Evolutionary conservation across 2,329 filamentous ascomycete genomes (phyloP).

Genomic region (Cercospora janseana): DNA sequence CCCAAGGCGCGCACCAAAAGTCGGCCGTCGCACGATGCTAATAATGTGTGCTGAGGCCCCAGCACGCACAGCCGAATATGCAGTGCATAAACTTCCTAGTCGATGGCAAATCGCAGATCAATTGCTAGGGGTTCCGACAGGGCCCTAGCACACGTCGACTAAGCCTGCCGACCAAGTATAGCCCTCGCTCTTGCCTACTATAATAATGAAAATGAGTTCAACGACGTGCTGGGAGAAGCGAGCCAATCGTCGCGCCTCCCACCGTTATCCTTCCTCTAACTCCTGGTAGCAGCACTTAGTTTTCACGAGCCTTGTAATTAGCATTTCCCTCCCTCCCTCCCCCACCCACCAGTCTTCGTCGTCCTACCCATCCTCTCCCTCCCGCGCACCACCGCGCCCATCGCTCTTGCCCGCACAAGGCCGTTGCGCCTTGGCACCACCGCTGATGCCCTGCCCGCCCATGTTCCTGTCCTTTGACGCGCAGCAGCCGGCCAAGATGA

Average conservation of each 20-base stretch:
- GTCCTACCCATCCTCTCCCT: background rate
- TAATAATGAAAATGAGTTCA: conserved; percentile 5
- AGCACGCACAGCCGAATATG: too few relatives aligned
- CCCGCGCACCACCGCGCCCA: background rate
- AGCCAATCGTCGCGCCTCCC: background rate
- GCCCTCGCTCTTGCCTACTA: background rate
- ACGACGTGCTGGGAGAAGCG: background rate
- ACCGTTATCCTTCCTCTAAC: background rate
- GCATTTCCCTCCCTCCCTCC: conserved; percentile 2
- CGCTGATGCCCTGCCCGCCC: background rate
- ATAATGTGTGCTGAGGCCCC: too few relatives aligned
- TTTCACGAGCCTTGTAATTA: background rate
- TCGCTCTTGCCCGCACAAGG: conserved; percentile 4
- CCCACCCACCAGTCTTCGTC: conserved; percentile 1
- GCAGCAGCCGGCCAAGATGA: conserved; percentile 14
- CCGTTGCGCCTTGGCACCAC: background rate
- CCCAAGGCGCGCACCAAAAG: too few relatives aligned
- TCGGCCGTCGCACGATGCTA: too few relatives aligned
- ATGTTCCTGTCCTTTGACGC: conserved; percentile 9
- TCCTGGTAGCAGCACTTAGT: conserved; percentile 1
- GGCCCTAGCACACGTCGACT: too few relatives aligned
- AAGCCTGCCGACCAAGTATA: conserved; percentile 1
- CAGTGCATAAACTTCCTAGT: too few relatives aligned
- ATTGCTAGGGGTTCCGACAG: too few relatives aligned
- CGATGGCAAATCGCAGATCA: too few relatives aligned